Percentiles rank a stretch among this genome's conserved stretches.
Conservation (phyloP, 108 stramenopile genomes). For the Mediolabrus comicus region DNA sequence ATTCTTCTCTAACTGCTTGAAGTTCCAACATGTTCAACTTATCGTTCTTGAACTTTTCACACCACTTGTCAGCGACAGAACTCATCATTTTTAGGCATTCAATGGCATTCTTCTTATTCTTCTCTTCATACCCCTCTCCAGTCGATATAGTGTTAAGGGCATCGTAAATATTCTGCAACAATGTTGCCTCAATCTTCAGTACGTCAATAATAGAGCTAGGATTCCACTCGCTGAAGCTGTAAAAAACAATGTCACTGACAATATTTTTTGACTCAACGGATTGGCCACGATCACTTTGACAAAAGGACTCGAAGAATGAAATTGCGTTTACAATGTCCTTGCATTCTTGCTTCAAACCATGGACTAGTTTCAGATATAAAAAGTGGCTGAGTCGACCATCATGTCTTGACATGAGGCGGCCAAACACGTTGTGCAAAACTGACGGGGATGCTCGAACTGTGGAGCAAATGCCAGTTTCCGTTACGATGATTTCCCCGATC, state of each 20-base stretch:
- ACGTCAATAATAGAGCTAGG: constrained; percentile 3
- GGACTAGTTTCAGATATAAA: background rate
- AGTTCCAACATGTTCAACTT: background rate
- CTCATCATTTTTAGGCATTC: background rate
- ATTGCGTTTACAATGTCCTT: constrained; percentile 8
- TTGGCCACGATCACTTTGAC: background rate
- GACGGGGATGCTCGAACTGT: background rate
- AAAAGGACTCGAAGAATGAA: background rate
- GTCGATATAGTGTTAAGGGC: background rate
- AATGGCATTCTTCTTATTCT: background rate
- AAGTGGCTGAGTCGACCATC: background rate
- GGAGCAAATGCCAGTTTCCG: constrained; percentile 5
- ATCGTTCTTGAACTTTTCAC: constrained; percentile 2
- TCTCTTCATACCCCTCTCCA: background rate
- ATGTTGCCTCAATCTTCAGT: background rate
- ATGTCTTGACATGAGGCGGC: background rate
- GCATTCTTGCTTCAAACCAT: background rate
- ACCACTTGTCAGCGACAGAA: background rate
- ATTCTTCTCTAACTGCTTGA: background rate
- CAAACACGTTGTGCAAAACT: background rate
- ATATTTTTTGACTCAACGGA: background rate
- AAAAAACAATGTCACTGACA: background rate
- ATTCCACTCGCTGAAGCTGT: constrained; percentile 8
- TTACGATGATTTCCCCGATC: background rate
- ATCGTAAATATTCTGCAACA: background rate